A percentile compares a stretch with the other conserved stretches of the same genome.
phyloP scores from a whole-genome alignment of 2,329 filamentous ascomycete species.

The Plectosphaerella sp. region DNA sequence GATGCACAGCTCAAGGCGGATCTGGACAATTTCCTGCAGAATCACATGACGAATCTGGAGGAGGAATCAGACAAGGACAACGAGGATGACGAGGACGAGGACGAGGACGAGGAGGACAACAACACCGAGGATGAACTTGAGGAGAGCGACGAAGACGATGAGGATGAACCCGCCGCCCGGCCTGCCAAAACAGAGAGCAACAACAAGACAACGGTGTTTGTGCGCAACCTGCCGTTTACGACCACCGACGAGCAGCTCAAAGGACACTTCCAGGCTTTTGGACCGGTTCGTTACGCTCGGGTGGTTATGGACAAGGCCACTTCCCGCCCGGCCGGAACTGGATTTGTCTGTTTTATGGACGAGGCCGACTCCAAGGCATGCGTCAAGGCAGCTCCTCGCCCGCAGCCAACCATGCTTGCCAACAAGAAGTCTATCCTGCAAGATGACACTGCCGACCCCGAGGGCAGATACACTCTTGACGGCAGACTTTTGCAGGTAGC shows the following conservation, averaged over 20 bases:
- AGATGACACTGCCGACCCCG: conserved; percentile 75
- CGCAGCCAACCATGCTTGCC: conserved; percentile 38
- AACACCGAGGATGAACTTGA: conserved; percentile 33
- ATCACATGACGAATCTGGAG: conserved; percentile 52
- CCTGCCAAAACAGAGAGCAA: conserved; percentile 35
- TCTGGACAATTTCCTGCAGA: conserved; percentile 53
- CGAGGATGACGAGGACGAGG: conserved; percentile 38
- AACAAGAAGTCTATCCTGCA: conserved; percentile 78
- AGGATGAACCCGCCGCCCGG: conserved; percentile 27
- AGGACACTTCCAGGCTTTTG: conserved; percentile 83
- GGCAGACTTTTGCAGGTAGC: conserved; percentile 82
- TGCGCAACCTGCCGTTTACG: conserved; percentile 91
- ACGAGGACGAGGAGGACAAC: conserved; percentile 40
- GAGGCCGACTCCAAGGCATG: conserved; percentile 71
- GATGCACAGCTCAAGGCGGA: conserved; percentile 43
- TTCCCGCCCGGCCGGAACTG: conserved; percentile 84
- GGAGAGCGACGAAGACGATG: conserved; percentile 27
- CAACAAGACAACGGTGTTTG: conserved; percentile 77
- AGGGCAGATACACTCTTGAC: conserved; percentile 84
- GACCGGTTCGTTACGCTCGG: conserved; percentile 82
- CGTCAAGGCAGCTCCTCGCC: conserved; percentile 67
- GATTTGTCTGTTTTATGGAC: conserved; percentile 89
- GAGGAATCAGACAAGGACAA: conserved; percentile 51
- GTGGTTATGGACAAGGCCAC: conserved; percentile 85
- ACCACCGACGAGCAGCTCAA: conserved; percentile 78